Conservation (phyloP, 192 early-diverging fungal species). For the Linnemannia exigua region DNA sequence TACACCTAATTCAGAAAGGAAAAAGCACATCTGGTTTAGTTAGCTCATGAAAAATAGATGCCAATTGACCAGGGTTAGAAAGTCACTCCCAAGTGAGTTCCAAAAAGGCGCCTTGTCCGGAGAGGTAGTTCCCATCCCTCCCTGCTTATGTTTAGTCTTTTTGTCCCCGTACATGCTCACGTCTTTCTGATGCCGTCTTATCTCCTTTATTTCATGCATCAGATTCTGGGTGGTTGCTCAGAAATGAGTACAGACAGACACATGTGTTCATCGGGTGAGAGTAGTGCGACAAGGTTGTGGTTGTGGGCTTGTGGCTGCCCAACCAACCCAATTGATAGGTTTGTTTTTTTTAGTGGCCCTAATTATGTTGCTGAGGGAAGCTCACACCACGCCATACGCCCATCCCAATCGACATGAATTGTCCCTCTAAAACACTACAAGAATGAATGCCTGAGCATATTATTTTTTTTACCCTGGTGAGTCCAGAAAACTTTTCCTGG, state of each 20-base stretch:
- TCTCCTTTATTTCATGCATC: not conserved
- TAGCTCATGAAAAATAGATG: not conserved
- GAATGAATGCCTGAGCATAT: too few relatives aligned
- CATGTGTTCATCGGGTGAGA: not conserved
- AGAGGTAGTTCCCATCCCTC: not conserved
- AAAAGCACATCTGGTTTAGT: too few relatives aligned
- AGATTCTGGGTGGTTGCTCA: not conserved
- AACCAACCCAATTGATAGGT: not conserved
- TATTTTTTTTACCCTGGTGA: conserved; percentile 72
- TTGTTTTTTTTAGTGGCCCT: too few relatives aligned
- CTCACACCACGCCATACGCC: not conserved
- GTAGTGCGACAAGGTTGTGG: not conserved
- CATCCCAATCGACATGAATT: not conserved
- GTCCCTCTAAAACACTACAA: not conserved
- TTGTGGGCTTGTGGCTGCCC: not conserved
- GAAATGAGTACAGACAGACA: not conserved
- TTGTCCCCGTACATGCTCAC: not conserved
- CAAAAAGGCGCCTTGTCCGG: not conserved
- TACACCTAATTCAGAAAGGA: conserved; percentile 57
- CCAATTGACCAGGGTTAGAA: not conserved
- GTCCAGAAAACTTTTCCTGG: conserved; percentile 71
- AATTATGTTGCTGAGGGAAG: too few relatives aligned
- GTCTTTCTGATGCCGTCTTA: not conserved
- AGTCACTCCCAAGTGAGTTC: not conserved
- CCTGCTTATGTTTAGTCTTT: not conserved